Conservation (phyloP, 768 basidiomycete species). For the Panaeolus cyanescens region DNA sequence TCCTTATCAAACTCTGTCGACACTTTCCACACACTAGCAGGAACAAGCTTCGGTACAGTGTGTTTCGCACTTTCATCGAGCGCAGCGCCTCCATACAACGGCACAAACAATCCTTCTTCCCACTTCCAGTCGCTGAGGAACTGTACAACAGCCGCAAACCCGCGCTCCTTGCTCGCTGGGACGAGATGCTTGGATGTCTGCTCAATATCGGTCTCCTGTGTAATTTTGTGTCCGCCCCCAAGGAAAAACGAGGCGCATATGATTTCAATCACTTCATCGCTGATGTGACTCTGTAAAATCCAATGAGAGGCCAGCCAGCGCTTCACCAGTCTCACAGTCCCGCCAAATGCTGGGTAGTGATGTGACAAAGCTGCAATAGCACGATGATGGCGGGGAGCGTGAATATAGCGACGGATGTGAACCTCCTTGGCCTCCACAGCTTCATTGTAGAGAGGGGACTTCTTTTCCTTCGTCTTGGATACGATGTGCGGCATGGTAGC, state of each 20-base stretch:
- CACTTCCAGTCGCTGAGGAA: slow-evolving; percentile 86
- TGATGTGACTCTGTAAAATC: slow-evolving; percentile 74
- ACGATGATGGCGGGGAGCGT: slow-evolving; percentile 83
- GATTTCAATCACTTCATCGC: slow-evolving; percentile 81
- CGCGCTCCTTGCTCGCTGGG: slow-evolving; percentile 78
- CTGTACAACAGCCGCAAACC: slow-evolving; percentile 73
- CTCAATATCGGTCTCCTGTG: slow-evolving; percentile 29
- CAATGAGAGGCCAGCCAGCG: slow-evolving; percentile 93
- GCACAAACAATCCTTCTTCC: slow-evolving; percentile 72
- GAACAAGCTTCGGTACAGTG: slow-evolving; percentile 16
- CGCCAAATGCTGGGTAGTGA: slow-evolving; percentile 74
- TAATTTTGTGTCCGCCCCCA: slow-evolving; percentile 40
- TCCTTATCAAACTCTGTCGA: slow-evolving; percentile 74
- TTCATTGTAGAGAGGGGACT: slow-evolving; percentile 51
- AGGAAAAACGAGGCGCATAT: slow-evolving; percentile 82
- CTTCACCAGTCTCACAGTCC: slow-evolving; percentile 86
- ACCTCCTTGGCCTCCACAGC: slow-evolving; percentile 58
- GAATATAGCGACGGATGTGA: slow-evolving; percentile 73
- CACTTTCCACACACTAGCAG: slow-evolving; percentile 68
- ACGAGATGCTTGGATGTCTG: slow-evolving; percentile 41
- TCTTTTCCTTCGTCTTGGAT: slow-evolving; percentile 29
- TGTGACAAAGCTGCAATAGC: slow-evolving; percentile 81
- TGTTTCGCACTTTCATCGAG: slow-evolving; percentile 18
- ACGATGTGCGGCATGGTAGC: slow-evolving; percentile 40
- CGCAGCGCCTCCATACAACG: slow-evolving; percentile 53